Conservation (phyloP, 2,329 filamentous ascomycete genomes). For the Pseudogymnoascus sp. region DNA sequence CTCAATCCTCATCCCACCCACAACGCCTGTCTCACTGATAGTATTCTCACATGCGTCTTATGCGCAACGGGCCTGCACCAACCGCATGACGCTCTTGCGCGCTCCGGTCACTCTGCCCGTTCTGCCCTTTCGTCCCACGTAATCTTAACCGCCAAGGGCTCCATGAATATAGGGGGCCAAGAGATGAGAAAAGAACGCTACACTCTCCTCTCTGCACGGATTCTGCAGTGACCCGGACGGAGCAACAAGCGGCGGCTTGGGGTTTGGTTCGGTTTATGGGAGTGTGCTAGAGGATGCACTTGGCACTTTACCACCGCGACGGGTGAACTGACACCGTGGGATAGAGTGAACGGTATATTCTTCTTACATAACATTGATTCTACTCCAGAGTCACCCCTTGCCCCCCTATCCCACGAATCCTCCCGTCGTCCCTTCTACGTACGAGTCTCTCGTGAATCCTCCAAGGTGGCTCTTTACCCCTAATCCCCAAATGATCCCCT, state of each 20-base stretch:
- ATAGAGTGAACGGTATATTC: not conserved
- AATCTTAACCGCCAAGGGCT: not conserved
- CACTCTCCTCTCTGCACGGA: not conserved
- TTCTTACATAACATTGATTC: not conserved
- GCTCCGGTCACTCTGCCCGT: not conserved
- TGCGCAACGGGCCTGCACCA: not conserved
- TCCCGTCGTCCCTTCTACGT: not conserved
- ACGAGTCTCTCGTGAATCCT: not conserved
- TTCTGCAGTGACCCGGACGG: not conserved
- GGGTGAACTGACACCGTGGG: not conserved
- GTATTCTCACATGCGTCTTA: slow-evolving; percentile 1
- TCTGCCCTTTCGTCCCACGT: not conserved
- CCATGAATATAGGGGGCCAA: not conserved
- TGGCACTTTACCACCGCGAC: not conserved
- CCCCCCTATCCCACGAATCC: not conserved
- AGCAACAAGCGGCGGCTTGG: not conserved
- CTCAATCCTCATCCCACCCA: not conserved
- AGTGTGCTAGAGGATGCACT: not conserved
- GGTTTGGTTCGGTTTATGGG: not conserved
- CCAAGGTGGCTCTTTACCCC: not conserved
- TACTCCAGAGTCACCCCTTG: not conserved
- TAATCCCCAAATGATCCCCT: not conserved
- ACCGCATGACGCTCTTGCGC: not conserved
- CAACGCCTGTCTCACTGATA: not conserved
- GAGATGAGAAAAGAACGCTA: not conserved